Evolutionary conservation across 352 stramenopile genomes (phyloP).

Genomic region (Globisporangium heterothallicum): DNA sequence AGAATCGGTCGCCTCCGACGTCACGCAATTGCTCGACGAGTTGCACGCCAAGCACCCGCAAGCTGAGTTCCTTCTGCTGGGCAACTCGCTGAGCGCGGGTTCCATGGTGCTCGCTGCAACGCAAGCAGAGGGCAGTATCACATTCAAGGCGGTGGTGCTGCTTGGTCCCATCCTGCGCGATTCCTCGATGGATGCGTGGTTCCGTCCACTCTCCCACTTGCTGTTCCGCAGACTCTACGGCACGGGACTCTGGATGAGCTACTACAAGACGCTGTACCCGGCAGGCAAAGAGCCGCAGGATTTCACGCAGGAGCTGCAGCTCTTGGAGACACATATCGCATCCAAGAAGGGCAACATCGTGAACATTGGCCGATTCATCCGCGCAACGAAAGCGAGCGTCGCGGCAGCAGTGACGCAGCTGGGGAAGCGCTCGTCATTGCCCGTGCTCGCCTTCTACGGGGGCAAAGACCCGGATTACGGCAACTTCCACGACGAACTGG

Average conservation of each 20-base stretch:
- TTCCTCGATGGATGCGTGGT: constrained; percentile 20
- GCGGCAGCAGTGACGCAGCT: constrained; percentile 15
- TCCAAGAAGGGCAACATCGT: constrained; percentile 16
- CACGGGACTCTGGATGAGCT: constrained; percentile 21
- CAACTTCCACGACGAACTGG: constrained; percentile 23
- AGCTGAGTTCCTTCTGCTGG: constrained; percentile 27
- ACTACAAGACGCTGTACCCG: constrained; percentile 35
- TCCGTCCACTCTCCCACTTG: constrained; percentile 27
- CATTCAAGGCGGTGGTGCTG: constrained; percentile 21
- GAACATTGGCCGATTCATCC: constrained; percentile 20
- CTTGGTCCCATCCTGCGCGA: constrained; percentile 30
- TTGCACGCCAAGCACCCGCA: constrained; percentile 13
- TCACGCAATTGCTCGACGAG: constrained; percentile 21
- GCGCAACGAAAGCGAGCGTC: constrained; percentile 22
- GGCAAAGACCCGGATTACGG: constrained; percentile 30
- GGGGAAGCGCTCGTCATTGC: not conserved
- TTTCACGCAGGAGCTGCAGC: constrained; percentile 22
- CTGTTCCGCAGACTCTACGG: constrained; percentile 29
- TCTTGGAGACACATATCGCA: constrained; percentile 19
- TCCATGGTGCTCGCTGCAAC: constrained; percentile 26
- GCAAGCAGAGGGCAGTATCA: not conserved
- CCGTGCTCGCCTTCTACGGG: constrained; percentile 34
- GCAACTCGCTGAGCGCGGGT: constrained; percentile 32
- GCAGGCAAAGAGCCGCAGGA: constrained; percentile 17
- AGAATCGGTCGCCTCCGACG: constrained; percentile 24